Conservation (phyloP, 1,284 basidiomycete species). For the Microbotryum violaceum region DNA sequence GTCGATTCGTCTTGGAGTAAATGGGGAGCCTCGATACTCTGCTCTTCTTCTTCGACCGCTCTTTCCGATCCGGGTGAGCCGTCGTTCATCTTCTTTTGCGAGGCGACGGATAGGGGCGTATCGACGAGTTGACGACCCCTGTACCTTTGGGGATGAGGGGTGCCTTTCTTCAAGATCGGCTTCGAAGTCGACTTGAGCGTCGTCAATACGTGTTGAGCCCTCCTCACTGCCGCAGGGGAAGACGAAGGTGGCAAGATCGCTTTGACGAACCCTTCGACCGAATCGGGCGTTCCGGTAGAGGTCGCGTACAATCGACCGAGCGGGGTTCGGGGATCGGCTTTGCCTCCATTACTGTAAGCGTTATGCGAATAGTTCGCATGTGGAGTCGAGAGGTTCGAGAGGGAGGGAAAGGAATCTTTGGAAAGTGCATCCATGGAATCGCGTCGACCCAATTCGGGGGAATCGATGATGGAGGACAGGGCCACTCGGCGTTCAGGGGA, state of each 20-base stretch:
- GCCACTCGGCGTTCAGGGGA: too few species aligned
- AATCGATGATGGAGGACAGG: too few species aligned
- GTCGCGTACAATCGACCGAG: background rate
- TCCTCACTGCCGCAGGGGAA: constrained; percentile 24
- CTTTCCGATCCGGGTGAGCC: background rate
- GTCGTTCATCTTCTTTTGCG: background rate
- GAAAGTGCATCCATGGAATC: background rate
- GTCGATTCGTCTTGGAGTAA: constrained; percentile 59
- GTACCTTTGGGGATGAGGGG: constrained; percentile 19
- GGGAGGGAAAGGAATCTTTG: constrained; percentile 2
- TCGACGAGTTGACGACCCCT: constrained; percentile 3
- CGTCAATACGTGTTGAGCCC: constrained; percentile 31
- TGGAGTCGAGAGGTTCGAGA: constrained; percentile 3
- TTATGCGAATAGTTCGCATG: background rate
- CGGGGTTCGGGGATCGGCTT: constrained; percentile 7
- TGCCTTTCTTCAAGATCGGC: constrained; percentile 11
- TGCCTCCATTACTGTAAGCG: background rate
- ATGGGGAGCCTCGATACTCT: constrained; percentile 10
- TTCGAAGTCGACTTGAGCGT: constrained; percentile 34
- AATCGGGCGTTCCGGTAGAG: background rate
- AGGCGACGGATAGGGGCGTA: background rate
- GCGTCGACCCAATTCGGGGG: too few species aligned
- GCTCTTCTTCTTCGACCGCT: background rate
- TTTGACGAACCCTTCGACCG: background rate
- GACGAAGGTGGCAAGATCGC: constrained; percentile 1